These are phyloP conservation scores for Salmacisia buchloeana DNA, from an alignment of 1,284 basidiomycete species.

Conservation along the genomic window DNA sequence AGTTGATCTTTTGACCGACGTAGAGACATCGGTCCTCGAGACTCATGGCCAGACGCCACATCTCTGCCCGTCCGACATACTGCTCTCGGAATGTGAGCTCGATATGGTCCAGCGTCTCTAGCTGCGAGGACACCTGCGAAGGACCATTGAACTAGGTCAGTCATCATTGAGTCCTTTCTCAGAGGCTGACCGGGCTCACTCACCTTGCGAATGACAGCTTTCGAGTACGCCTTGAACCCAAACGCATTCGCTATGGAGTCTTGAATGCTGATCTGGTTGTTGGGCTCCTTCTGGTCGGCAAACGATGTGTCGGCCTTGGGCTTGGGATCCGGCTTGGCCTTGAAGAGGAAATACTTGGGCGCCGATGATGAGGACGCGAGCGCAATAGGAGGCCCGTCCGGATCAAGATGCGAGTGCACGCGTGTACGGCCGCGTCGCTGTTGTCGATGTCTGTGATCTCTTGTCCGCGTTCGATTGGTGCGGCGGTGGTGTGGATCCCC, in stretches of 20 bases:
- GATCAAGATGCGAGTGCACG: neutral
- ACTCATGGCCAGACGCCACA: conserved; percentile 45
- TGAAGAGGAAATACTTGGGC: conserved; percentile 5
- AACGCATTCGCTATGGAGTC: conserved; percentile 2
- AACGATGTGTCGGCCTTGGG: too few species aligned
- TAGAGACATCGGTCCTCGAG: conserved; percentile 48
- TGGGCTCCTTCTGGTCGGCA: too few species aligned
- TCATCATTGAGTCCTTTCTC: too few species aligned
- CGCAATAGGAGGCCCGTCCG: neutral
- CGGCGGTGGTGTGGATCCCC: too few species aligned
- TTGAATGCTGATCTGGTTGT: neutral
- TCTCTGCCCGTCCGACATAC: conserved; percentile 48
- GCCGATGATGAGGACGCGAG: neutral
- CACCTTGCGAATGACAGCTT: neutral
- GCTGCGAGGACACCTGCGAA: conserved; percentile 27
- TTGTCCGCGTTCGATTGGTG: too few species aligned
- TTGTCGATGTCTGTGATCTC: neutral
- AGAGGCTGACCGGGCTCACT: too few species aligned
- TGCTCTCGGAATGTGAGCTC: conserved; percentile 50
- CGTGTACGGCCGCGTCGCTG: neutral
- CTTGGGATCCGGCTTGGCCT: neutral
- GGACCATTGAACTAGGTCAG: too few species aligned
- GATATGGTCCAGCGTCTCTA: conserved; percentile 42
- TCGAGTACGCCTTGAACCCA: neutral
- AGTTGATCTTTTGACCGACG: conserved; percentile 43